Percentiles rank a stretch among this genome's conserved stretches.
Conservation (phyloP, 1,139 yeast species). For the Diutina scorzettiae region DNA sequence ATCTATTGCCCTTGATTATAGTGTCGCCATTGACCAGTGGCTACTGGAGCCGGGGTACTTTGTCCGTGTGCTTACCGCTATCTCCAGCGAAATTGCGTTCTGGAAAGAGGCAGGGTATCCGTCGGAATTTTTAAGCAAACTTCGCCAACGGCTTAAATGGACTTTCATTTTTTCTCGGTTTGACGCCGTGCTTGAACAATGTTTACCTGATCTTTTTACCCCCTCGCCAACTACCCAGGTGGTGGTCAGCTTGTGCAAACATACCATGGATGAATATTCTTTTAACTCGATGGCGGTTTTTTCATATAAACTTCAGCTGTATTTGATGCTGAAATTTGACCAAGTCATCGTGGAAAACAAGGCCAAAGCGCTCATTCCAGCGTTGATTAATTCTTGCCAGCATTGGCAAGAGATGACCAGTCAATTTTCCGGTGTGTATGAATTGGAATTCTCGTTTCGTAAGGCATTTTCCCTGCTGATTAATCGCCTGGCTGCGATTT, state of each 20-base stretch:
- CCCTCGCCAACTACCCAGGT: not conserved
- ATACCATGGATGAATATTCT: not conserved
- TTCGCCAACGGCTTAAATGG: not conserved
- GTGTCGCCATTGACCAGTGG: not conserved
- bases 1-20: not conserved
- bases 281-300: not conserved
- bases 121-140: not conserved
- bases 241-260: not conserved
- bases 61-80: not conserved
- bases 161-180: not conserved
- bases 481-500: not conserved
- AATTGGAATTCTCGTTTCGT: not conserved
- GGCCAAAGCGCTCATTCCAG: not conserved
- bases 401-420: not conserved
- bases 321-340: not conserved
- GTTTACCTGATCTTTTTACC: not conserved
- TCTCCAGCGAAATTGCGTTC: not conserved
- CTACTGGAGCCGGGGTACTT: not conserved
- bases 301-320: not conserved
- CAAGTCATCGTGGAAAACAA: not conserved
- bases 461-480: not conserved
- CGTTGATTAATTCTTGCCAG: not conserved
- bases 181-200: not conserved
- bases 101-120: slow-evolving; percentile 1
- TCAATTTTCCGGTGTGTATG: not conserved